Evolutionary conservation across 1,284 basidiomycete genomes (phyloP), one percentile per base, ranked within the genome.

Genomic region (Apiotrichum laibachii): DNA sequence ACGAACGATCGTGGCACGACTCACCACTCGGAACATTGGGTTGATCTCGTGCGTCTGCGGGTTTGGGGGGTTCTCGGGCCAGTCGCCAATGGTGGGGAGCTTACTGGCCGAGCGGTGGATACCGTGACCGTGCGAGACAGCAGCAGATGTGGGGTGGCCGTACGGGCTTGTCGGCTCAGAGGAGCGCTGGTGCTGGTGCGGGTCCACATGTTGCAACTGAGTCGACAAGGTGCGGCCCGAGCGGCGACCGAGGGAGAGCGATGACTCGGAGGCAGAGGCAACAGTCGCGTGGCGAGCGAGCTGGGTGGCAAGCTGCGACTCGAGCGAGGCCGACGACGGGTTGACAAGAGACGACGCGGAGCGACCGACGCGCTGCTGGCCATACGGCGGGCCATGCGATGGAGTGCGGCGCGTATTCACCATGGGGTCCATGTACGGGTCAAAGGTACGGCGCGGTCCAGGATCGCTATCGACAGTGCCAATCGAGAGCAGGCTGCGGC

Each of bases 1-100:
- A 50, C 18, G 26, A 43, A 8, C 9, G 19, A 5, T 16, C 34
- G 10, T 19, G 45, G 22, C 31, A 40, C n/a, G 19, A 81, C 89
- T 83, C 78, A 91, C 90, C 77, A 92, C 89, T 83, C 89, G 86
- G 82, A 92, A 93, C 78, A 92, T 92, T 42, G 90, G 89, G 77
- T 93, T 92, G 71, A 91, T 89, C 22, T 68, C 59, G 2, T 62
- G 63, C 21, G 69, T 65, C 64, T 67, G 69, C 57, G 64, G 66
- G 83, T 64, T 16, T 13, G 12, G 37, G 15, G 10, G 5, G 11
- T 16, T 83, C 18, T 62, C 67, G 37, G 69, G 66, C 66, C 69
- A 72, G 59, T 67, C 69, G 83, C 65, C 84, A 78, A 77, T 78
- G 75, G 81, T 72, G 67, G 82, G 78, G 53, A 75, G 62, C 43